phyloP scores from a whole-genome alignment of 1,284 basidiomycete genomes.

The Heimioporus punctisporus region DNA sequence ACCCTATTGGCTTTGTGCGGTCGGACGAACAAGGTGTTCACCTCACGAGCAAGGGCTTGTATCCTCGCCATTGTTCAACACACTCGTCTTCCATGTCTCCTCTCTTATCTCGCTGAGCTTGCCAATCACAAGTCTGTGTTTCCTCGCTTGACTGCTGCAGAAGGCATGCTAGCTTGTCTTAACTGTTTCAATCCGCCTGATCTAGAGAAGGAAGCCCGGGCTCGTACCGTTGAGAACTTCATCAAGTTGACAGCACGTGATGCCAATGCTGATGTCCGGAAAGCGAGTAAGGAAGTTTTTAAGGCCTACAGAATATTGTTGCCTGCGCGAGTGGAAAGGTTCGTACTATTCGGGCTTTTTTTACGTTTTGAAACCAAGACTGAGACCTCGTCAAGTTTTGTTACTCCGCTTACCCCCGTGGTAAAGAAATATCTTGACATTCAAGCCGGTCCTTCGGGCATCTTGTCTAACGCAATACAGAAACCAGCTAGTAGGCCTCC shows the following conservation, averaged over 20 bases:
- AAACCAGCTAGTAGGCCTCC: conserved; percentile 26
- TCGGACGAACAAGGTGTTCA: conserved; percentile 83
- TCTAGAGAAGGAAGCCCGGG: conserved; percentile 64
- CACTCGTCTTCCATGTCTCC: conserved; percentile 69
- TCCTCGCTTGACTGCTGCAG: conserved; percentile 64
- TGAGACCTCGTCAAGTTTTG: conserved; percentile 52
- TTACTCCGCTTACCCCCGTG: conserved; percentile 72
- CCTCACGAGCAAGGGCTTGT: conserved; percentile 63
- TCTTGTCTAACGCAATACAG: conserved; percentile 5
- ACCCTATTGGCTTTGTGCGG: conserved; percentile 68
- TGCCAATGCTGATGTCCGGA: conserved; percentile 77
- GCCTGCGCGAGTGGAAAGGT: conserved; percentile 70
- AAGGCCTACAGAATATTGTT: conserved; percentile 75
- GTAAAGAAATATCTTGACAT: conserved; percentile 80
- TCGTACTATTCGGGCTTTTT: conserved; percentile 27
- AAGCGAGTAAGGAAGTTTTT: conserved; percentile 69
- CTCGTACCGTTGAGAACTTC: conserved; percentile 68
- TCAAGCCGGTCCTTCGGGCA: conserved; percentile 29
- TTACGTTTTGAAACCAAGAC: neutral
- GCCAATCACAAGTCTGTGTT: conserved; percentile 70
- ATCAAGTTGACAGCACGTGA: conserved; percentile 73
- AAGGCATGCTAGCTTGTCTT: conserved; percentile 65
- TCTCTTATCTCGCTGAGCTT: conserved; percentile 63
- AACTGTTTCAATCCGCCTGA: conserved; percentile 79
- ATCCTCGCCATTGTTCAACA: conserved; percentile 65